phyloP scores from a whole-genome alignment of 495 filamentous ascomycete genomes.

The Halenospora varia region DNA sequence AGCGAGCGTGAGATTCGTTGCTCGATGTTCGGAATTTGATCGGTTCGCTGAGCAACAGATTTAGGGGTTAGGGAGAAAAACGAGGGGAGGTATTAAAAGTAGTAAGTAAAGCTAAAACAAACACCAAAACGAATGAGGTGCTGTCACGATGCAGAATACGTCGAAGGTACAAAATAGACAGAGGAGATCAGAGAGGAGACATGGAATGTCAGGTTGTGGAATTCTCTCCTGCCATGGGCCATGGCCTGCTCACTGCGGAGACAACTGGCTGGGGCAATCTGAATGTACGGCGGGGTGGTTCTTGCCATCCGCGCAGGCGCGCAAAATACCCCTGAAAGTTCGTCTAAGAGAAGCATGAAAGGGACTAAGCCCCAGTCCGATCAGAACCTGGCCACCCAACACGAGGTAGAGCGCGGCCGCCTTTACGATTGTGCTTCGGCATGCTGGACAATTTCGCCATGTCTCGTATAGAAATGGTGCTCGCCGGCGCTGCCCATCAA shows the following conservation, averaged over 20 bases:
- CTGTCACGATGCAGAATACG: constrained; percentile 16
- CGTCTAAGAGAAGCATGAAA: neutral
- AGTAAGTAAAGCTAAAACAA: constrained; percentile 34
- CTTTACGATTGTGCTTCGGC: too few species aligned
- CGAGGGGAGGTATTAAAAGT: constrained; percentile 20
- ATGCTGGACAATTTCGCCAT: too few species aligned
- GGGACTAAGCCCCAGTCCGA: neutral
- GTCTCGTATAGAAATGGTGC: too few species aligned
- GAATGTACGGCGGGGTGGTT: too few species aligned
- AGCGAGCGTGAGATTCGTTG: neutral
- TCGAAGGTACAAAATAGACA: constrained; percentile 30
- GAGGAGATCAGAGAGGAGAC: constrained; percentile 15
- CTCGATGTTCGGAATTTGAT: too few species aligned
- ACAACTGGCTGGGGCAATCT: too few species aligned
- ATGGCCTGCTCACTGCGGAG: too few species aligned
- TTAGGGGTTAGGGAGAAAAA: constrained; percentile 3
- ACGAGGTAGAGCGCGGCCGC: neutral
- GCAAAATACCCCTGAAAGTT: neutral
- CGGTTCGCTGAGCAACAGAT: constrained; percentile 24
- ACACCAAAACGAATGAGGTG: constrained; percentile 48
- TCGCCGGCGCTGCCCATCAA: too few species aligned
- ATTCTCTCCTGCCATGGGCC: neutral
- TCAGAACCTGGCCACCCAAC: neutral
- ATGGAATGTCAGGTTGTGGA: neutral
- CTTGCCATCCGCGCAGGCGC: neutral